Conservation (phyloP, 192 early-diverging fungal species). For the Entophlyctis luteolus region DNA sequence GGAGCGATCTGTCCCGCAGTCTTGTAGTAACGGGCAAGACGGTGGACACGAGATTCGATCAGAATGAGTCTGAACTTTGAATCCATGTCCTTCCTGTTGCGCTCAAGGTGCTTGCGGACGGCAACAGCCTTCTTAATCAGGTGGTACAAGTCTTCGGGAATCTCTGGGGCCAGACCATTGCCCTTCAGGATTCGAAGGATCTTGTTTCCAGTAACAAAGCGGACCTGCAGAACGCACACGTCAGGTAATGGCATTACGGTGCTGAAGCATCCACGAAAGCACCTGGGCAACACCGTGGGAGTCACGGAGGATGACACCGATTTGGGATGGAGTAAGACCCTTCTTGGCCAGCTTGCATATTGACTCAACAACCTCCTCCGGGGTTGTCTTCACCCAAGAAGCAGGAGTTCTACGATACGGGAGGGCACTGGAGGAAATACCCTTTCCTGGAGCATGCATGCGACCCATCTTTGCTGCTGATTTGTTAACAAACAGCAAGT, state of each 20-base stretch:
- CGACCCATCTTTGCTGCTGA: constrained; percentile 43
- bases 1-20: constrained; percentile 91
- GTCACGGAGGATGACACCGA: constrained; percentile 96
- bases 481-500: too few species aligned
- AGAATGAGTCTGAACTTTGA: constrained; percentile 99
- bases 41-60: constrained; percentile 96
- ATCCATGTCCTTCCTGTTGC: constrained; percentile 97
- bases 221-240: too few species aligned
- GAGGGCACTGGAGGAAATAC: constrained; percentile 82
- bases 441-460: constrained; percentile 95
- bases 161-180: constrained; percentile 90
- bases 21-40: constrained; percentile 99
- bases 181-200: constrained; percentile 97
- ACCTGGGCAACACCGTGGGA: constrained; percentile 91
- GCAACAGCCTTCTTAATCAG: constrained; percentile 99
- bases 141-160: constrained; percentile 98
- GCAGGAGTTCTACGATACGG: constrained; percentile 97
- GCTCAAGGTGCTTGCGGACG: constrained; percentile 98
- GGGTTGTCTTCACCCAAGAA: constrained; percentile 96
- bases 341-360: constrained; percentile 99
- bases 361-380: constrained; percentile 94
- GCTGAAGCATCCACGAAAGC: too few species aligned
- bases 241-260: too few species aligned
- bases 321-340: constrained; percentile 97
- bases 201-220: constrained; percentile 98